Evolutionary conservation across 768 basidiomycete species (phyloP), one percentile per base, ranked within the genome.

Genomic region (Mrakia gelida): DNA sequence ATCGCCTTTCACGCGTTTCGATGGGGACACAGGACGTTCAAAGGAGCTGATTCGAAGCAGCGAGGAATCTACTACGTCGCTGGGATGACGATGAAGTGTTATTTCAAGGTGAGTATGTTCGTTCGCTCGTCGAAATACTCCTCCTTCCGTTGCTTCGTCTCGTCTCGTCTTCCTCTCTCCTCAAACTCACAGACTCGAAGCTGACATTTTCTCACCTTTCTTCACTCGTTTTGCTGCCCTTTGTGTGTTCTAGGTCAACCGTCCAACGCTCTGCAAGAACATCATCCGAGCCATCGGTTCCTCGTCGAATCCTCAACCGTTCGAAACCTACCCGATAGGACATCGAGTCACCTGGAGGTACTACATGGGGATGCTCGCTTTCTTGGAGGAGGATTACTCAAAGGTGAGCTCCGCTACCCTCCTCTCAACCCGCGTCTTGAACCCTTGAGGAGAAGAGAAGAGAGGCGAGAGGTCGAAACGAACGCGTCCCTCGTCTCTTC

Each of bases 31-130:
- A 89, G 71, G 87, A 89, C 41, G 88, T 81, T 81, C 81, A 82
- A 82, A 77, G 83, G 82, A 9, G 13, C 65, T 1, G 82, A 83
- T 77, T 92, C 84, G 91, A 92, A 56, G 86, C 94, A 81, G 92
- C 92, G 86, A 92, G 94, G 94, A 91, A 94, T 95, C 2, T 98
- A 98, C 85, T 93, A 94, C 81, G 89, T 97, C 21, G 95, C 95
- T 0, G 92, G 91, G 23, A 86, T 96, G 71, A 91, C 95, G 75
- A 86, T 99, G 84, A 98, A 98, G 84, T 92, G 90, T 70, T 98
- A 98, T 86, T 98, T 98, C 87, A 90, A 91, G 81, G 95, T 90
- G 84, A 84, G 91, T 87, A 41, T 49, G 59, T 67, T 30, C 56
- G 63, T 41, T 18, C 2, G 43, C 56, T 43, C 54, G 28, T 1